A percentile compares a stretch with the other conserved stretches of the same genome.
Conservation (phyloP, 495 filamentous ascomycete species). For the Daldinia caldariorum region DNA sequence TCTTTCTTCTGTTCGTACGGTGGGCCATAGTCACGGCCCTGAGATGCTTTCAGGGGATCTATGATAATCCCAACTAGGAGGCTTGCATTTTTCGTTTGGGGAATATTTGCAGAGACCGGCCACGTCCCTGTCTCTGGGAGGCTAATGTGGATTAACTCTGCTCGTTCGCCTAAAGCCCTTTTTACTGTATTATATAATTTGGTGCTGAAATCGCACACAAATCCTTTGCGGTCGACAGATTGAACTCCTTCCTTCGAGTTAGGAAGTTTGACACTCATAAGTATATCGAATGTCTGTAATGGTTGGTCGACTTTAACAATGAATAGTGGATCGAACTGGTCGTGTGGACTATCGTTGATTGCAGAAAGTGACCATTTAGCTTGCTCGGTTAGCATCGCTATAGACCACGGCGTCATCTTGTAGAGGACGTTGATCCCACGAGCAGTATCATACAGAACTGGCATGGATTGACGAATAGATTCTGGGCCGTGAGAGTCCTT, state of each 20-base stretch:
- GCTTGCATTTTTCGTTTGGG: slow-evolving; percentile 34
- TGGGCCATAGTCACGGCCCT: slow-evolving; percentile 87
- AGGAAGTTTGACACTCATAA: slow-evolving; percentile 51
- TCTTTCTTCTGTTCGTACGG: slow-evolving; percentile 78
- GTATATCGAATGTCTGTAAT: slow-evolving; percentile 76
- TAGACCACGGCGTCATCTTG: slow-evolving; percentile 92
- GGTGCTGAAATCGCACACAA: slow-evolving; percentile 50
- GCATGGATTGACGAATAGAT: slow-evolving; percentile 48
- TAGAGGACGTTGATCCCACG: slow-evolving; percentile 83
- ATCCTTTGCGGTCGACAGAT: slow-evolving; percentile 47
- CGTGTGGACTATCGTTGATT: slow-evolving; percentile 75
- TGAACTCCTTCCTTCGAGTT: slow-evolving; percentile 38
- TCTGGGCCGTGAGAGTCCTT: slow-evolving; percentile 46
- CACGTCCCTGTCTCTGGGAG: slow-evolving; percentile 53
- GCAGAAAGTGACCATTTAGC: slow-evolving; percentile 74
- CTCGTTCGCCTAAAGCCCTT: slow-evolving; percentile 78
- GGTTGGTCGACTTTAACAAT: slow-evolving; percentile 74
- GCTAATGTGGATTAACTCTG: slow-evolving; percentile 69
- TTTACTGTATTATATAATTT: slow-evolving; percentile 70
- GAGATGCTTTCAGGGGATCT: slow-evolving; percentile 72
- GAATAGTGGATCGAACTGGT: slow-evolving; percentile 86
- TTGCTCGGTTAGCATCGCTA: slow-evolving; percentile 73
- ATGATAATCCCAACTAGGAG: slow-evolving; percentile 75
- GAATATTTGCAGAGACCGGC: slow-evolving; percentile 50
- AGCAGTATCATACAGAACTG: slow-evolving; percentile 72